These are phyloP conservation scores for Tephrocybe sp. DNA, from an alignment of 768 basidiomycete species.

Conservation along the genomic window DNA sequence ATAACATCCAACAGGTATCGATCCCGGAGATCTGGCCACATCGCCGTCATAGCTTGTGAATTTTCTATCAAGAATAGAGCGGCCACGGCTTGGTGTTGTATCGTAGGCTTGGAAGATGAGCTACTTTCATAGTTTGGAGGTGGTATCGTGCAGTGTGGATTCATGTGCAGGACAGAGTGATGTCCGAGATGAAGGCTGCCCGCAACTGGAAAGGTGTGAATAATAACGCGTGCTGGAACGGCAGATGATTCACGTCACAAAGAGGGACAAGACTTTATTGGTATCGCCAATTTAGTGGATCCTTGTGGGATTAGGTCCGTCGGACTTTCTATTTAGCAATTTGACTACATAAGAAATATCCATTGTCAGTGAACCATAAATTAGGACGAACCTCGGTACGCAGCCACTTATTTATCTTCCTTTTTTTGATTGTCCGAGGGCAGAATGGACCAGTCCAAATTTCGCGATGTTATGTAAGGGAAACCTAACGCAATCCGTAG, in stretches of 20 bases:
- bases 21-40: slow-evolving; percentile 52
- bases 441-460: slow-evolving; percentile 7
- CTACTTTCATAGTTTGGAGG: too few relatives aligned
- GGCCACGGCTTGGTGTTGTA: slow-evolving; percentile 33
- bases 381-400: slow-evolving; percentile 18
- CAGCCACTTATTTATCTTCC: background rate
- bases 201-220: slow-evolving; percentile 5
- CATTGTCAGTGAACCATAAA: slow-evolving; percentile 6
- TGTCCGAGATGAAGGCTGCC: background rate
- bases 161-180: slow-evolving; percentile 8
- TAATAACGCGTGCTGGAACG: slow-evolving; percentile 6
- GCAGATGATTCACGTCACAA: slow-evolving; percentile 7
- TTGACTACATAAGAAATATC: slow-evolving; percentile 21
- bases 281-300: slow-evolving; percentile 30
- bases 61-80: slow-evolving; percentile 59
- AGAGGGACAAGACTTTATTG: slow-evolving; percentile 13
- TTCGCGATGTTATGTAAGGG: slow-evolving; percentile 20
- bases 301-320: slow-evolving; percentile 36
- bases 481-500: slow-evolving; percentile 11
- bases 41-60: slow-evolving; percentile 40
- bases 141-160: too few relatives aligned
- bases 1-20: slow-evolving; percentile 44
- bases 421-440: background rate
- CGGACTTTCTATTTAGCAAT: slow-evolving; percentile 40
- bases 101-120: slow-evolving; percentile 19